Base-by-base conservation (phyloP, 2,329 filamentous ascomycete genomes). In the Chrysosporium keratinophilum region DNA sequence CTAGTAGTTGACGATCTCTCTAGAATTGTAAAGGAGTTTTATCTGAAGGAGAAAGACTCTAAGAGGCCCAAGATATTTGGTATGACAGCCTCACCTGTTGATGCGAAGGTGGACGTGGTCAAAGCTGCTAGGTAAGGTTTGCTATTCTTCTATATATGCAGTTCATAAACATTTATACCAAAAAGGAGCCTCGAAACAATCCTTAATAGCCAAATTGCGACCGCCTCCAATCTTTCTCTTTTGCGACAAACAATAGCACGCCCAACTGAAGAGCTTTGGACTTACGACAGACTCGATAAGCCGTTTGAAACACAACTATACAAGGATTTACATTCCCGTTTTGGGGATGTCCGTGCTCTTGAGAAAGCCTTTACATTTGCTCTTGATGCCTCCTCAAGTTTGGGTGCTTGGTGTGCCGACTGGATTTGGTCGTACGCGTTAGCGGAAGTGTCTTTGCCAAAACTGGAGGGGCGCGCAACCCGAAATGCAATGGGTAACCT, bases 31-130 rank as follows among this genome's bases (percentile, higher is more conserved):
- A 89, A 87, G 62, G 85, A 95, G 55, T 89, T 87, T 61, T 97
- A 96, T 63, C 59, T 81, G 1, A 69, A 76, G 1, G 72, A 76
- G 31, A 60, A 66, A 1, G 70, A 75, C 0, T 61, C 64, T 0
- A 71, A 70, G 46, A 77, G 82, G 3, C 93, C 93, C 3, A 84
- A 83, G 37, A 83, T 98, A 17, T 86, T 98, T 60, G 91, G 91
- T 23, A 96, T 97, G 91, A 98, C 93, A 1, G 93, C 93, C 6
- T 97, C 93, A 0, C 93, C 93, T 0, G 84, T 96, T 2, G 90
- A 97, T 70, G 82, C 87, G 0, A 85, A 87, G 63, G 78, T 79
- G 0, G 83, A 95, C 59, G 78, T 95, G 28, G 74, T 76, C 14
- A 74, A 80, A 56, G 87, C 87, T 37, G 86, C 87, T 0, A 72